A percentile compares a stretch with the other conserved stretches of the same genome.
Conservation (phyloP, 371 early-diverging fungal genomes). For the Nematocida parisii region DNA sequence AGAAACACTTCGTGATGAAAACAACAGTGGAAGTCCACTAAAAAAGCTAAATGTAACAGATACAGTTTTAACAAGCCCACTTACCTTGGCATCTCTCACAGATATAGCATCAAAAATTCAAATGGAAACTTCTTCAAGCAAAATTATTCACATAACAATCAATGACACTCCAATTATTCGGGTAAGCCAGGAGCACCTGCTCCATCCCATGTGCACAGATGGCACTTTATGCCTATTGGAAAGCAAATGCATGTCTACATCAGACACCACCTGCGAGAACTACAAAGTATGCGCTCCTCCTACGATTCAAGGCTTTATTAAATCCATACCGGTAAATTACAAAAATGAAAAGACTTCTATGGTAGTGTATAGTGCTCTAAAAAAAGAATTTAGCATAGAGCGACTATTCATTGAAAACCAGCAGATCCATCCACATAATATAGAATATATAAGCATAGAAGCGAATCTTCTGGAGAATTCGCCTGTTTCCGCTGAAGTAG, state of each 20-base stretch:
- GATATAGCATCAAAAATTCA: constrained; percentile 4
- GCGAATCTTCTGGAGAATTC: neutral
- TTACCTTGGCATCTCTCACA: neutral
- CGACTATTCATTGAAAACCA: neutral
- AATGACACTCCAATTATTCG: constrained; percentile 20
- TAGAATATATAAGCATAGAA: constrained; percentile 8
- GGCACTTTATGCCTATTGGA: constrained; percentile 3
- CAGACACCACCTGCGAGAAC: neutral
- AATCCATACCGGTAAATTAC: neutral
- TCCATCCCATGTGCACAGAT: constrained; percentile 21
- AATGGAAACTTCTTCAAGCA: neutral
- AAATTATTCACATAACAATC: constrained; percentile 8
- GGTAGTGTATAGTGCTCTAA: constrained; percentile 1
- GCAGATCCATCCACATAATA: neutral
- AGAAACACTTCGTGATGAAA: too few species aligned
- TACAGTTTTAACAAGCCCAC: constrained; percentile 13
- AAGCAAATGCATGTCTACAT: constrained; percentile 4
- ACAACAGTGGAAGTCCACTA: neutral
- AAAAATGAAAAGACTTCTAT: neutral
- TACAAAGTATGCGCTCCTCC: neutral
- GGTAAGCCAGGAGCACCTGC: constrained; percentile 5
- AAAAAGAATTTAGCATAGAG: constrained; percentile 5
- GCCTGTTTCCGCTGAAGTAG: neutral
- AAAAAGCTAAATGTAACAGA: constrained; percentile 18
- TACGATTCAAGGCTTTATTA: neutral